Percentiles rank a stretch among this genome's conserved stretches.
These are phyloP conservation scores for Tricholoma bakamatsutake DNA, from an alignment of 768 basidiomycete genomes.

Conservation along the genomic window DNA sequence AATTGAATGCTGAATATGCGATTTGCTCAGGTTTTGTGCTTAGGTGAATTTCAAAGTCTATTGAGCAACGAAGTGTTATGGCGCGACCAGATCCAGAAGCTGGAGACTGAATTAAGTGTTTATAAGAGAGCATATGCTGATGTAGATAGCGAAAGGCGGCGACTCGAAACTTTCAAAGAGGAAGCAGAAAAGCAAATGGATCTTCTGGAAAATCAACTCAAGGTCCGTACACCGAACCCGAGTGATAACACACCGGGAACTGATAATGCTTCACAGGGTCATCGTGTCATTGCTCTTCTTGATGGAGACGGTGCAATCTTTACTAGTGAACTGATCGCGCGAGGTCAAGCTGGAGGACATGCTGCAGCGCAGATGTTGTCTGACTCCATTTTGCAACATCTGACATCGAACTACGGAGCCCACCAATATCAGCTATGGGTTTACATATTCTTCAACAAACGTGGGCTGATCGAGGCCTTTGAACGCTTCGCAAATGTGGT, in stretches of 20 bases:
- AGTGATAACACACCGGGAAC: not conserved
- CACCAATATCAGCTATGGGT: slow-evolving; percentile 53
- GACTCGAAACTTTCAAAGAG: slow-evolving; percentile 27
- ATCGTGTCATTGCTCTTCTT: slow-evolving; percentile 45
- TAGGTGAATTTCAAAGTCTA: slow-evolving; percentile 35
- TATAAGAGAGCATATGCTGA: slow-evolving; percentile 38
- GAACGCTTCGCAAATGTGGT: slow-evolving; percentile 29
- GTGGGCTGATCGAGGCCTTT: slow-evolving; percentile 50
- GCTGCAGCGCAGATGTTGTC: slow-evolving; percentile 46
- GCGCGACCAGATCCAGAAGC: slow-evolving; percentile 26
- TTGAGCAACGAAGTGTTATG: slow-evolving; percentile 25
- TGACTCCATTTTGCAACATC: slow-evolving; percentile 31
- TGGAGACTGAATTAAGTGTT: slow-evolving; percentile 35
- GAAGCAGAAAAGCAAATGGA: slow-evolving; percentile 34
- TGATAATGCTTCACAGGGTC: slow-evolving; percentile 27
- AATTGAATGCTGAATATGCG: not conserved
- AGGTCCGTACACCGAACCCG: slow-evolving; percentile 19
- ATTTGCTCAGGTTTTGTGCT: not conserved
- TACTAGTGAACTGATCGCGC: slow-evolving; percentile 41
- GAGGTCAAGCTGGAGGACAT: slow-evolving; percentile 54
- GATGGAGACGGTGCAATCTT: slow-evolving; percentile 69
- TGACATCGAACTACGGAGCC: slow-evolving; percentile 27
- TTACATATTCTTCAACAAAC: slow-evolving; percentile 59
- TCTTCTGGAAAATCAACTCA: slow-evolving; percentile 34
- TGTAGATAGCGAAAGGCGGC: slow-evolving; percentile 29